These are phyloP conservation scores for Cercis canadensis DNA, from an alignment of 306 rosid species.

Conservation along the genomic window DNA sequence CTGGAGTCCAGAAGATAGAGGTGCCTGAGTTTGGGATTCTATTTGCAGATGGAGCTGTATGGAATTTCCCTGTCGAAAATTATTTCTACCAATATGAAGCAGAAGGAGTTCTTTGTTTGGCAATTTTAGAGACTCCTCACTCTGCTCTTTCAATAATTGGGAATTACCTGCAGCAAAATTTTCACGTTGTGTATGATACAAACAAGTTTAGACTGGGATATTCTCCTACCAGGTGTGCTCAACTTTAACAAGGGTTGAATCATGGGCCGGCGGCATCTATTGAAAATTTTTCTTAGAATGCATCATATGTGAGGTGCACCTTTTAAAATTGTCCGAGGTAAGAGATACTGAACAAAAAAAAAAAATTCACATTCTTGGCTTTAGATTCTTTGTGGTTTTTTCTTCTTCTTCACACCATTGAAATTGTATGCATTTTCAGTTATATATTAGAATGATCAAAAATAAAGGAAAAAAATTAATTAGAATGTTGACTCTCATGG, in stretches of 20 bases:
- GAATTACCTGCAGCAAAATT: conserved; percentile 81
- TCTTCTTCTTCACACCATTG: too few species aligned
- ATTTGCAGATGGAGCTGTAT: conserved; percentile 77
- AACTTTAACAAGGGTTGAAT: too few species aligned
- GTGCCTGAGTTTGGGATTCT: conserved; percentile 67
- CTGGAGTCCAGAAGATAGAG: conserved; percentile 55
- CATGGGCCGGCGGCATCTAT: too few species aligned
- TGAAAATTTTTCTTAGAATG: too few species aligned
- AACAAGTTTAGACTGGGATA: conserved; percentile 73
- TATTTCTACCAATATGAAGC: conserved; percentile 66
- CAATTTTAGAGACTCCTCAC: conserved; percentile 59
- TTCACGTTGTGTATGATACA: conserved; percentile 70
- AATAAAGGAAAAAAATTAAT: too few species aligned
- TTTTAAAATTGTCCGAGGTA: too few species aligned
- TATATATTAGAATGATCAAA: too few species aligned
- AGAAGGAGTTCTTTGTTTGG: conserved; percentile 64
- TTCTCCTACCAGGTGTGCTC: conserved; percentile 72
- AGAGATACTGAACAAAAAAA: too few species aligned
- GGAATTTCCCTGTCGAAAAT: conserved; percentile 80
- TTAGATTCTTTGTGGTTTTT: too few species aligned
- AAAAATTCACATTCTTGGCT: too few species aligned
- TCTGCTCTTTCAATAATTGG: conserved; percentile 76
- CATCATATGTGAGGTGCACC: too few species aligned
- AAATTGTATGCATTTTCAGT: conserved; percentile 2
- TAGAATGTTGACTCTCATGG: too few species aligned